These are phyloP conservation scores for Westerdykella sp. DNA, from an alignment of 2,329 filamentous ascomycete genomes.

Conservation along the genomic window DNA sequence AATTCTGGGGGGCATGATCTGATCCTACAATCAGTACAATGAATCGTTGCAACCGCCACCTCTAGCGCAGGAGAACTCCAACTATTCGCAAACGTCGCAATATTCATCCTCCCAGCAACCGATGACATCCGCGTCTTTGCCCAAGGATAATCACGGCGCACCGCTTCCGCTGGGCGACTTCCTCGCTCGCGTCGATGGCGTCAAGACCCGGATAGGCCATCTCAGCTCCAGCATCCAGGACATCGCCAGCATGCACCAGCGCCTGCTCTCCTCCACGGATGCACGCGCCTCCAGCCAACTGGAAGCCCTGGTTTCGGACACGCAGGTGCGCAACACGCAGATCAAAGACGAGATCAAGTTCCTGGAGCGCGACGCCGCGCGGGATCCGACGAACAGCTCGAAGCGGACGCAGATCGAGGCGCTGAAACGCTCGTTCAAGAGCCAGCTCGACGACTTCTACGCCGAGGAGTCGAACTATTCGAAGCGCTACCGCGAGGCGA, in stretches of 20 bases:
- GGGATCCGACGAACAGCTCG: slow-evolving; percentile 56
- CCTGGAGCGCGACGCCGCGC: slow-evolving; percentile 63
- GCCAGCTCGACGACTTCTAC: slow-evolving; percentile 64
- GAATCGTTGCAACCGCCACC: slow-evolving; percentile 23
- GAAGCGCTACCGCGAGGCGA: slow-evolving; percentile 67
- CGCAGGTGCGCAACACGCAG: slow-evolving; percentile 64
- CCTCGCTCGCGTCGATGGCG: slow-evolving; percentile 58
- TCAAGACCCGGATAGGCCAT: slow-evolving; percentile 61
- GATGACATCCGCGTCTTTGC: slow-evolving; percentile 12
- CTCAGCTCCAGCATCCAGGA: slow-evolving; percentile 61
- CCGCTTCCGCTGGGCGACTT: slow-evolving; percentile 60
- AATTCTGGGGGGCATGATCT: neutral
- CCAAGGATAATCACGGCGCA: slow-evolving; percentile 52
- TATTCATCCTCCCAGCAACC: slow-evolving; percentile 33
- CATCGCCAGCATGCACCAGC: slow-evolving; percentile 66
- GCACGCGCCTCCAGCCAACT: slow-evolving; percentile 48
- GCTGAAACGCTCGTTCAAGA: slow-evolving; percentile 66
- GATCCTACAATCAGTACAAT: slow-evolving; percentile 17
- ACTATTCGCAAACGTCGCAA: slow-evolving; percentile 36
- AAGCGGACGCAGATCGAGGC: slow-evolving; percentile 65
- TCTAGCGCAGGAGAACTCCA: slow-evolving; percentile 31
- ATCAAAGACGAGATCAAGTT: slow-evolving; percentile 75
- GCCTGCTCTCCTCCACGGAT: slow-evolving; percentile 62
- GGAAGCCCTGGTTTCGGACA: slow-evolving; percentile 62
- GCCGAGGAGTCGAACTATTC: slow-evolving; percentile 66